Base-by-base conservation (phyloP, 768 basidiomycete species). In the Xerocomellus amylosporus region DNA sequence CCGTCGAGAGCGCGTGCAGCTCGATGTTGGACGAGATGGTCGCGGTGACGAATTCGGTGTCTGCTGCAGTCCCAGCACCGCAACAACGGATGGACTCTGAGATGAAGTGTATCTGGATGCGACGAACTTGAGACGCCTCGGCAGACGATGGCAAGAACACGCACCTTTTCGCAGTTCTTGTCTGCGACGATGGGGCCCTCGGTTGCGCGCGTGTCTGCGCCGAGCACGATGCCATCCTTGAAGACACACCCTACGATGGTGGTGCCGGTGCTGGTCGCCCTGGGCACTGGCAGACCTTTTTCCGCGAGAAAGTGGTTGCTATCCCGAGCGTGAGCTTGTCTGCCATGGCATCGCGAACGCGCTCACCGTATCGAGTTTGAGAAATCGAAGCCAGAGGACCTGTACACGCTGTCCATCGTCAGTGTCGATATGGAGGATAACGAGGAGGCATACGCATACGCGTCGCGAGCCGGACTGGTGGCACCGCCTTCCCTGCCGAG, bases 111-210 rank as follows among this genome's bases (percentile, higher is more conserved):
- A 99, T 99, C 96, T 98, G 60, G n/a, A n/a, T n/a, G n/a, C n/a
- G n/a, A n/a, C n/a, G n/a, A n/a, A n/a, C n/a, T n/a, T n/a, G n/a
- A n/a, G n/a, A n/a, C n/a, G n/a, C n/a, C n/a, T n/a, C n/a, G n/a
- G 4, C 7, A 15, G 20, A 38, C 7, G 47, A 31, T 14, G 39
- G 26, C 15, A 28, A 31, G 41, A 15, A 8, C 17, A 61, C 75
- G 44, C 51, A 95, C 96, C 88, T 99, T 99, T 77, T 98, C 97
- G 73, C 97, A 99, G 75, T 99, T 99, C 83, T 99, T 98, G 77
- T 98, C 96, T 0, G 93, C 93, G 26, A 99, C 92, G 60, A 98
- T 98, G 22, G 83, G 82, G 1, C 96, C 97, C 56, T 87, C 91
- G 0, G 97, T 98, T 5, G 97, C 95, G 63, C 96, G 81, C 1